phyloP scores from a whole-genome alignment of 139 green algal genomes.

The Mesotaenium endlicherianum region DNA sequence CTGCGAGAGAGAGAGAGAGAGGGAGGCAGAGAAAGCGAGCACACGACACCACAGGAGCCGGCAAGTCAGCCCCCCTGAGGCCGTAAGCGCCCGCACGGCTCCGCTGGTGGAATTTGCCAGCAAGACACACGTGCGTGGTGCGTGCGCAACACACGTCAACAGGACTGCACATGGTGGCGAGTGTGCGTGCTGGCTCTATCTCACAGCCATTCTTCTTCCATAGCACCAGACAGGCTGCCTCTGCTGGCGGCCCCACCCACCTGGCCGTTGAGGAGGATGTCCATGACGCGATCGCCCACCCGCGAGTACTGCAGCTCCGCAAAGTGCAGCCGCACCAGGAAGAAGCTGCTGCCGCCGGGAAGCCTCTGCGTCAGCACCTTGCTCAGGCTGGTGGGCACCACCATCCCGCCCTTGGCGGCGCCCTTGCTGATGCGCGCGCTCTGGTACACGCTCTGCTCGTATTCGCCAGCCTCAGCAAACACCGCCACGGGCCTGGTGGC shows the following conservation, averaged over 20 bases:
- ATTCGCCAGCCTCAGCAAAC: background rate
- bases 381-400: too few species aligned
- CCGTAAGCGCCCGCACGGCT: background rate
- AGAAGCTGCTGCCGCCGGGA: background rate
- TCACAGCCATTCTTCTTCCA: too few species aligned
- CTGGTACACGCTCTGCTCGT: background rate
- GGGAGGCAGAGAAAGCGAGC: background rate
- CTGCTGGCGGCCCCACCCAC: background rate
- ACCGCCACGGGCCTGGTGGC: background rate
- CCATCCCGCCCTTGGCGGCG: too few species aligned
- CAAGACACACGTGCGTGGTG: background rate
- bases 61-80: background rate
- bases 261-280: constrained; percentile 8
- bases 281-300: constrained; percentile 3
- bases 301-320: background rate
- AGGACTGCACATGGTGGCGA: too few species aligned
- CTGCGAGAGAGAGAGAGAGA: background rate
- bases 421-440: background rate
- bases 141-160: too few species aligned
- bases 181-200: too few species aligned
- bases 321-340: constrained; percentile 4
- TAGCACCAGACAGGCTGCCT: too few species aligned
- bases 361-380: background rate
- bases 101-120: background rate
- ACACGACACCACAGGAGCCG: background rate